Conservation (phyloP, 75 land plant genomes). For the Pinus albicaulis region DNA sequence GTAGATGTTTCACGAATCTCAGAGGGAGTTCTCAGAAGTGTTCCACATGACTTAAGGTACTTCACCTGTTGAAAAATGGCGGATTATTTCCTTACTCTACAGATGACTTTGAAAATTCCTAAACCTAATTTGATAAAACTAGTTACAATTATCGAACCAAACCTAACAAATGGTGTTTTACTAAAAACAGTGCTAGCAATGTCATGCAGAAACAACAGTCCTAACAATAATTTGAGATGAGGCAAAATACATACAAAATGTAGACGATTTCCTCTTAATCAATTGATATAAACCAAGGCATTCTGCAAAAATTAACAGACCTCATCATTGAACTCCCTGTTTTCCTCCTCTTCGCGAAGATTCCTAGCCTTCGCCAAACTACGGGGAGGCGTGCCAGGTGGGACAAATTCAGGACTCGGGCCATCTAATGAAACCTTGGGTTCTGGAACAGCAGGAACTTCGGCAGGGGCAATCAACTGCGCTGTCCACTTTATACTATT, state of each 20-base stretch:
- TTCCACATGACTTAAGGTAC: constrained; percentile 45
- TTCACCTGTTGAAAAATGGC: constrained; percentile 29
- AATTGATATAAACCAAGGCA: neutral
- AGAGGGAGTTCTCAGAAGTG: constrained; percentile 31
- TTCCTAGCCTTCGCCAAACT: neutral
- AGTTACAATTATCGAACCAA: neutral
- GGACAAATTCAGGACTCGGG: neutral
- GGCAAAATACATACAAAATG: neutral
- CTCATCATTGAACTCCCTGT: constrained; percentile 3
- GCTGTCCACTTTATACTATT: neutral
- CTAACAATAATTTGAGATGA: too few species aligned
- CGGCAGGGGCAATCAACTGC: neutral
- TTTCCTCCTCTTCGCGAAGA: neutral
- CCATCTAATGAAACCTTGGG: neutral
- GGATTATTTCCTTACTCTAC: neutral
- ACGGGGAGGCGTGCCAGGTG: neutral
- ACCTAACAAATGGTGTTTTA: neutral
- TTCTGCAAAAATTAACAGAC: neutral
- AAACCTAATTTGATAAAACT: neutral
- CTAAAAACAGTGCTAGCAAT: too few species aligned
- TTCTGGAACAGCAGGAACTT: neutral
- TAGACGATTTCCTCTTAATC: neutral
- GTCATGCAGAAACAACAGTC: too few species aligned
- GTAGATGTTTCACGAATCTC: constrained; percentile 24
- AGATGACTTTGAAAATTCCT: neutral